Conservation (phyloP, 768 basidiomycete genomes). For the Mycena floridula region DNA sequence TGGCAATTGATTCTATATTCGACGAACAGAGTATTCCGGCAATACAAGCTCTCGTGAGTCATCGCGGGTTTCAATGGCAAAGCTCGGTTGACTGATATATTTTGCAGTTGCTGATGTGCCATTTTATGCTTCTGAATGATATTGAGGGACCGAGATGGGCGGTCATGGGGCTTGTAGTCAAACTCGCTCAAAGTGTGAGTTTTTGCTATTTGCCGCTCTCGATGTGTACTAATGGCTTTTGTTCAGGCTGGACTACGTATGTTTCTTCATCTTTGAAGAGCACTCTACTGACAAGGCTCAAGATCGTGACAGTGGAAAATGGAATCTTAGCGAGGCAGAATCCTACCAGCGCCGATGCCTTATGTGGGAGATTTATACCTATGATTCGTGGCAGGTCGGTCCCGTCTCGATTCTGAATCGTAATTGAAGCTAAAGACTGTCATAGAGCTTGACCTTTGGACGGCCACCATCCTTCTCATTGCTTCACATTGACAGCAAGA, state of each 20-base stretch:
- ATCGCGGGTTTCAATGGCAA: too few species aligned
- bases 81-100: too few species aligned
- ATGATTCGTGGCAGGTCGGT: slow-evolving; percentile 66
- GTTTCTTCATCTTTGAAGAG: slow-evolving; percentile 17
- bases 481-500: slow-evolving; percentile 49
- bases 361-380: slow-evolving; percentile 61
- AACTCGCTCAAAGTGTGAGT: slow-evolving; percentile 62
- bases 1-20: slow-evolving; percentile 57
- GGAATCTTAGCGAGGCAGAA: slow-evolving; percentile 52
- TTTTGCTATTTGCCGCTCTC: slow-evolving; percentile 8
- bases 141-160: slow-evolving; percentile 60
- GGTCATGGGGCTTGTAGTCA: slow-evolving; percentile 64
- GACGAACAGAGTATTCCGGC: slow-evolving; percentile 58
- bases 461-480: slow-evolving; percentile 61
- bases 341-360: slow-evolving; percentile 53
- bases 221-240: slow-evolving; percentile 10
- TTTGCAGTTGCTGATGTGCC: slow-evolving; percentile 48
- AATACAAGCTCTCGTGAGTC: slow-evolving; percentile 58
- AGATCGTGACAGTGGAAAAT: slow-evolving; percentile 68
- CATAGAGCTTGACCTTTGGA: slow-evolving; percentile 67
- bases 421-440: slow-evolving; percentile 52
- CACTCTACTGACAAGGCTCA: too few species aligned
- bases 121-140: slow-evolving; percentile 40
- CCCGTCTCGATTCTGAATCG: background rate
- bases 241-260: slow-evolving; percentile 62